Conservation (phyloP, 2,329 filamentous ascomycete genomes). For the Xylaria digitata region DNA sequence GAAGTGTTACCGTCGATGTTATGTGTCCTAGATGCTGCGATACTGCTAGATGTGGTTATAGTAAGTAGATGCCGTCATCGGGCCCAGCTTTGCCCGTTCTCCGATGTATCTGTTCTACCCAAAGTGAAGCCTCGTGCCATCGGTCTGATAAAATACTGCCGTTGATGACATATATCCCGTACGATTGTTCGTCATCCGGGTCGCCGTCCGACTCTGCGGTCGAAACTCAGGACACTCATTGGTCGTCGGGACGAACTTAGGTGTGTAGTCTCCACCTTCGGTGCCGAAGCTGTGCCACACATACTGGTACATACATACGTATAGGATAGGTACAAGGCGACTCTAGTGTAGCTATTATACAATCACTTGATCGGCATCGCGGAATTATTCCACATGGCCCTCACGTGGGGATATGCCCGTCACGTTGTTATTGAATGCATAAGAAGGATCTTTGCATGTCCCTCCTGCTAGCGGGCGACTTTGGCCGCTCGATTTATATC, state of each 20-base stretch:
- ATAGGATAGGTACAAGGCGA: neutral
- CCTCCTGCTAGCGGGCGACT: too few relatives aligned
- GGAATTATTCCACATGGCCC: neutral
- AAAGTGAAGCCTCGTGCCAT: neutral
- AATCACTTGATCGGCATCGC: too few relatives aligned
- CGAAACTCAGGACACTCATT: constrained; percentile 17
- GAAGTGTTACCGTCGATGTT: neutral
- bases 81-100: neutral
- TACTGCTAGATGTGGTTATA: too few relatives aligned
- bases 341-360: too few relatives aligned
- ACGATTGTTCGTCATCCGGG: constrained; percentile 10
- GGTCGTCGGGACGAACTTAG: neutral
- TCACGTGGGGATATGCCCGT: neutral
- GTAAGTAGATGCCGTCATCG: neutral
- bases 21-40: too few relatives aligned
- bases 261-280: constrained; percentile 18
- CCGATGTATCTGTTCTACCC: neutral
- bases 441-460: too few relatives aligned
- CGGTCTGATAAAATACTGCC: too few relatives aligned
- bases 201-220: constrained; percentile 16
- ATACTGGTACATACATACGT: too few relatives aligned
- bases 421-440: too few relatives aligned
- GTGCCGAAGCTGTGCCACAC: constrained; percentile 16
- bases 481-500: too few relatives aligned
- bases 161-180: constrained; percentile 17